Conservation (phyloP, 2,329 filamentous ascomycete species). For the Neonectria hederae region DNA sequence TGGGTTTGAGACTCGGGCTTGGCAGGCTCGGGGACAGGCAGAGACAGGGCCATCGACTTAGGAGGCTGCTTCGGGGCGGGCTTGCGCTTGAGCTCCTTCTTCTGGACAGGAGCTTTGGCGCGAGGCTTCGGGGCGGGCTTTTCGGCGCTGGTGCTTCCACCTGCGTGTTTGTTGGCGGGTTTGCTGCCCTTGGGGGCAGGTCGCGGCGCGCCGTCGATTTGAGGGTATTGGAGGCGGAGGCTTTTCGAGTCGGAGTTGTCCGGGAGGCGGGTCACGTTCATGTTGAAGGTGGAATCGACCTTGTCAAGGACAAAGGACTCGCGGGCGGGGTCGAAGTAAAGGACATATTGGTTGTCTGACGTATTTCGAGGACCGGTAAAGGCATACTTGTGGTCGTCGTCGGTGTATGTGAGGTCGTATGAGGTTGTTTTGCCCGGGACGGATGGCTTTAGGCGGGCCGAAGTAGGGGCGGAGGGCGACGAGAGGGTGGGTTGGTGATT, state of each 20-base stretch:
- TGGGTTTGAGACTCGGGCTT: constrained; percentile 34
- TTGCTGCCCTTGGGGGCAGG: constrained; percentile 35
- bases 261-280: constrained; percentile 81
- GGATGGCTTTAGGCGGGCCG: constrained; percentile 62
- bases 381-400: constrained; percentile 65
- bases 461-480: constrained; percentile 58
- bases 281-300: constrained; percentile 82
- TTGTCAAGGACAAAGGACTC: constrained; percentile 85
- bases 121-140: constrained; percentile 40
- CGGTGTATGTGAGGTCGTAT: constrained; percentile 65
- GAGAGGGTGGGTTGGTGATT: constrained; percentile 69
- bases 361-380: constrained; percentile 69
- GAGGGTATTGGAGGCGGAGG: constrained; percentile 73
- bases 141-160: background rate
- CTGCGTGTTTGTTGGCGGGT: constrained; percentile 12
- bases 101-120: constrained; percentile 38
- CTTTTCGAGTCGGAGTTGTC: constrained; percentile 70
- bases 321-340: constrained; percentile 79
- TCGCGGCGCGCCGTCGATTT: constrained; percentile 58
- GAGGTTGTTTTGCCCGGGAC: constrained; percentile 59
- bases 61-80: constrained; percentile 49
- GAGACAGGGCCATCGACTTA: constrained; percentile 48
- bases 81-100: constrained; percentile 45
- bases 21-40: constrained; percentile 45
- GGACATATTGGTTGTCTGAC: constrained; percentile 67